phyloP scores from a whole-genome alignment of 306 rosid species.

The Sphenostylis stenocarpa region DNA sequence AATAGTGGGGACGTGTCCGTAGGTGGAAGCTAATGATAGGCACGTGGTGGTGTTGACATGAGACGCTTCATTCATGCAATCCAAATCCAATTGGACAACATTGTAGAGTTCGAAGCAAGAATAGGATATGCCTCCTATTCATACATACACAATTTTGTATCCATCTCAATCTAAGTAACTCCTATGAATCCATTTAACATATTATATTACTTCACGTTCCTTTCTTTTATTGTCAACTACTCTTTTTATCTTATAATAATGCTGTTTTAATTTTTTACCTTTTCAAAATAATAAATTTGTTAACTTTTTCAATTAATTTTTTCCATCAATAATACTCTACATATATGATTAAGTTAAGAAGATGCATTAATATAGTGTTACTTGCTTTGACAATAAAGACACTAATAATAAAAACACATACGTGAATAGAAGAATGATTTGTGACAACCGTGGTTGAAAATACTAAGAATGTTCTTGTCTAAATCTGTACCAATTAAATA shows the following conservation, averaged over 20 bases:
- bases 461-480: background rate
- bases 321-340: no score
- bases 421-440: background rate
- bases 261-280: no score
- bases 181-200: background rate
- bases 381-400: background rate
- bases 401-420: background rate
- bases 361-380: no score
- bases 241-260: no score
- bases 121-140: background rate
- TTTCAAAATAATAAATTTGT: no score
- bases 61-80: constrained; percentile 19
- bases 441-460: background rate
- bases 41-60: constrained; percentile 28
- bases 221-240: no score
- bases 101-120: background rate
- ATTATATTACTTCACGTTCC: background rate
- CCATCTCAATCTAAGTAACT: background rate
- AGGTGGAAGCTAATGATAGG: constrained; percentile 10
- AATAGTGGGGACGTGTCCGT: constrained; percentile 26
- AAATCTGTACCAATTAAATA: background rate
- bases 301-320: no score
- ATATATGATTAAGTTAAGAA: no score
- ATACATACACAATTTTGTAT: background rate
- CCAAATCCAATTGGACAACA: constrained; percentile 9